Percentiles rank a stretch among this genome's conserved stretches.
Evolutionary conservation across 148 eudicot genomes (phyloP).

Genomic region (Rhododendron griersonianum): DNA sequence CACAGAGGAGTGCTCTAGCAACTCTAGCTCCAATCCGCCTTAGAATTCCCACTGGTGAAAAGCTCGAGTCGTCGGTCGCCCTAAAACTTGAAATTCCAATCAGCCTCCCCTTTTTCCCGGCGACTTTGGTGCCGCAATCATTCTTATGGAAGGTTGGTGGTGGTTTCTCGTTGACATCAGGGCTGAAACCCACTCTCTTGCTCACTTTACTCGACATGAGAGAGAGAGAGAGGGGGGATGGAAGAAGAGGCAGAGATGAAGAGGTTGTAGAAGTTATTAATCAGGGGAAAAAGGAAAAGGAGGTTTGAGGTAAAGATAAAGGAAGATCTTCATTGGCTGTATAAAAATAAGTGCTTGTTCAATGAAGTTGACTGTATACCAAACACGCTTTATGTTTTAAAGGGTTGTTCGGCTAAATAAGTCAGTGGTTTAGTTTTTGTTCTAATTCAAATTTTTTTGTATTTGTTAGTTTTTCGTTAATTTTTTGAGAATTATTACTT

Average conservation of each 20-base stretch:
- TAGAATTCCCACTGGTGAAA: conserved; percentile 27
- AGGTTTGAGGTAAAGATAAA: not conserved
- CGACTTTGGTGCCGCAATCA: conserved; percentile 8
- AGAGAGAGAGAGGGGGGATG: not conserved
- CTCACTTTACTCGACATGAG: conserved; percentile 17
- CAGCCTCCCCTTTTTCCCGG: conserved; percentile 13
- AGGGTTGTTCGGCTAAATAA: too few species aligned
- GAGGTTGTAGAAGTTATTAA: conserved; percentile 4
- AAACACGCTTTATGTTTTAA: not conserved
- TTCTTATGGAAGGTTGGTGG: conserved; percentile 4
- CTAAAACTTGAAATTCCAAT: conserved; percentile 10
- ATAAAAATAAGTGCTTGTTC: not conserved
- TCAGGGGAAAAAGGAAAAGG: not conserved
- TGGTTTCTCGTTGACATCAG: conserved; percentile 9
- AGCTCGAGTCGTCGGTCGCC: conserved; percentile 9
- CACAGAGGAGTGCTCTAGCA: conserved; percentile 19
- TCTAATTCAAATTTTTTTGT: too few species aligned
- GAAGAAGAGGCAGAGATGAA: not conserved
- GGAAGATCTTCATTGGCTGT: not conserved
- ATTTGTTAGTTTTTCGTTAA: too few species aligned
- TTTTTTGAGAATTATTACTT: too few species aligned
- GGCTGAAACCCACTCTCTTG: conserved; percentile 22
- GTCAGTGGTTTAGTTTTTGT: not conserved
- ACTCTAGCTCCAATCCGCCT: conserved; percentile 26
- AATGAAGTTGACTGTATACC: conserved; percentile 2